phyloP scores from a whole-genome alignment of 2,329 filamentous ascomycete species.

The Lecanicillium sp. region DNA sequence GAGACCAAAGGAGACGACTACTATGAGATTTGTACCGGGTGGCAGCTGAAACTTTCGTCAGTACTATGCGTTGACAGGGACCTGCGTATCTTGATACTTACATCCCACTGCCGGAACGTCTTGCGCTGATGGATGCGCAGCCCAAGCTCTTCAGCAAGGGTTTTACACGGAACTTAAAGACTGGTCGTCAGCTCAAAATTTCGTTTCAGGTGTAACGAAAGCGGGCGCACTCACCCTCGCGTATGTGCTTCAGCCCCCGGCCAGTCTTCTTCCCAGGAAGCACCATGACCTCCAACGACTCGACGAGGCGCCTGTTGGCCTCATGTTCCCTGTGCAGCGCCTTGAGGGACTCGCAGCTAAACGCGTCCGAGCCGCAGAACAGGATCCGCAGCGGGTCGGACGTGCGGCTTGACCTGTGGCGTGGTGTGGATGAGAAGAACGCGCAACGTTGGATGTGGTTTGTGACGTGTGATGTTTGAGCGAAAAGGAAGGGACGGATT shows the following conservation, averaged over 20 bases:
- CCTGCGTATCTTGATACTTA: constrained; percentile 28
- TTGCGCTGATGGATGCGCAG: constrained; percentile 68
- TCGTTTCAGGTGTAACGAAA: background rate
- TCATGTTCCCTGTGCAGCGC: constrained; percentile 58
- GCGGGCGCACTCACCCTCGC: constrained; percentile 46
- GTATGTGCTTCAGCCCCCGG: constrained; percentile 61
- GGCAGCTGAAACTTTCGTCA: constrained; percentile 40
- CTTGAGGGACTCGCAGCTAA: constrained; percentile 71
- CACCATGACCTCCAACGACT: constrained; percentile 79
- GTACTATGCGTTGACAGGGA: background rate
- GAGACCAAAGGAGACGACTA: constrained; percentile 91
- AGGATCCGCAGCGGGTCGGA: constrained; percentile 69
- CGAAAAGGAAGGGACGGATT: no score
- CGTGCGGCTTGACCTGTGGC: constrained; percentile 2
- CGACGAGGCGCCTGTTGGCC: constrained; percentile 46
- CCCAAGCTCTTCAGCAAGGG: constrained; percentile 52
- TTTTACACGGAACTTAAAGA: constrained; percentile 65
- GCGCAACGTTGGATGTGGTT: constrained; percentile 7
- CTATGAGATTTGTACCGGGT: constrained; percentile 61
- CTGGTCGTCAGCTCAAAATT: background rate
- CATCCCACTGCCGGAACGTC: constrained; percentile 76
- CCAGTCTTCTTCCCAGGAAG: constrained; percentile 72
- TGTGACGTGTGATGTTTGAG: no score
- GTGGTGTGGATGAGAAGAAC: constrained; percentile 12
- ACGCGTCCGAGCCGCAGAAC: constrained; percentile 90